phyloP scores from a whole-genome alignment of 177 flowering plant species.

The Vitis hybrid region DNA sequence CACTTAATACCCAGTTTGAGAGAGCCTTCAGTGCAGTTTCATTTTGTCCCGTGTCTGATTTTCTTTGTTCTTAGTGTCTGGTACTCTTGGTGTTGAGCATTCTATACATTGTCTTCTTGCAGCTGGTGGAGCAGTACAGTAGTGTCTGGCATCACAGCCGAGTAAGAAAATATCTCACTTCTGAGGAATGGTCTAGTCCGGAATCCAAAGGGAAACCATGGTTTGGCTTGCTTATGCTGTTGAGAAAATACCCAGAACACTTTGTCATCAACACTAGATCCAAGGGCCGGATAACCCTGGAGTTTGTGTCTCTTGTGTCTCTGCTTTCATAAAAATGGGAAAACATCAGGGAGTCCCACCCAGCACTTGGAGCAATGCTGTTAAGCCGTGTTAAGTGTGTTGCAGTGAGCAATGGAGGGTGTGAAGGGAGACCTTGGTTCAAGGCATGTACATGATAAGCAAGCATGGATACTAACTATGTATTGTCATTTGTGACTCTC shows the following conservation, averaged over 20 bases:
- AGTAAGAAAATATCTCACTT: conserved; percentile 84
- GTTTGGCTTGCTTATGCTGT: conserved; percentile 84
- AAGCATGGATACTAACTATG: not conserved
- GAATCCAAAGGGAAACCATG: conserved; percentile 90
- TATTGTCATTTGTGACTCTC: not conserved
- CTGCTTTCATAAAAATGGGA: conserved; percentile 48
- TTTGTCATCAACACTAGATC: conserved; percentile 96
- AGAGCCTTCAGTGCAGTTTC: too few species aligned
- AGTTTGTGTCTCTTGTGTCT: conserved; percentile 92
- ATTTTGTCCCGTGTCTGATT: too few species aligned
- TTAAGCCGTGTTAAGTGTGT: too few species aligned
- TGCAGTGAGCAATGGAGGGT: too few species aligned
- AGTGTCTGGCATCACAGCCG: conserved; percentile 88
- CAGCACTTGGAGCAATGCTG: too few species aligned
- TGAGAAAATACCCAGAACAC: conserved; percentile 94
- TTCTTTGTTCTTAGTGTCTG: not conserved
- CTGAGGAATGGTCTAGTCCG: conserved; percentile 72
- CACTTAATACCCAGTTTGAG: too few species aligned
- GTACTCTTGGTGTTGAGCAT: not conserved
- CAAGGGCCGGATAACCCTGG: conserved; percentile 73
- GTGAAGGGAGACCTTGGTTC: too few species aligned
- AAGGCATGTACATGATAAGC: not conserved
- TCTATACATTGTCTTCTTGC: conserved; percentile 11
- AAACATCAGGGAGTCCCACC: not conserved
- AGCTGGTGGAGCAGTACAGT: conserved; percentile 76